Evolutionary conservation across 257 asterid species (phyloP).

Genomic region (Gentiana straminea): DNA sequence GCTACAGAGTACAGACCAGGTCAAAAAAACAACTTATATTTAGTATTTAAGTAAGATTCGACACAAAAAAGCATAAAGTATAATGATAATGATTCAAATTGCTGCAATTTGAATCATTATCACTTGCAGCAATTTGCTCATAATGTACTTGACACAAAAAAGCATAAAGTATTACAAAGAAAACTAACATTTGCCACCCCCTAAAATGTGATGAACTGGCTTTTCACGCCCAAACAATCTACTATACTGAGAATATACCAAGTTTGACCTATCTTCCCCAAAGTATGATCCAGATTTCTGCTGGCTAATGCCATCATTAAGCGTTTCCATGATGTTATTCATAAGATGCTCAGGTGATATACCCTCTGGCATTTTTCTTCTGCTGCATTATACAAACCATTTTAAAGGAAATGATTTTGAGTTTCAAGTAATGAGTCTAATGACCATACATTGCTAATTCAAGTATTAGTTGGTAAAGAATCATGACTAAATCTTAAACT

Average conservation of each 20-base stretch:
- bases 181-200: conserved; percentile 75
- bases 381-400: conserved; percentile 1
- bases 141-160: background rate
- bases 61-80: background rate
- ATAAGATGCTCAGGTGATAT: conserved; percentile 54
- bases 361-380: conserved; percentile 60
- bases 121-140: too few species aligned
- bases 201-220: conserved; percentile 63
- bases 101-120: too few species aligned
- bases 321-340: conserved; percentile 48
- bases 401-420: background rate
- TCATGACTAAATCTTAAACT: too few species aligned
- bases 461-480: too few species aligned
- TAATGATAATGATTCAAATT: too few species aligned
- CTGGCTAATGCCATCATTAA: conserved; percentile 44
- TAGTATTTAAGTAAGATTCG: too few species aligned
- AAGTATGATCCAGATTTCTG: conserved; percentile 42
- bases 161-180: background rate
- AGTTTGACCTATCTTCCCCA: conserved; percentile 35
- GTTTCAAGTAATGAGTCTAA: too few species aligned
- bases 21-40: background rate
- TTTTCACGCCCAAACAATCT: conserved; percentile 75
- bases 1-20: conserved; percentile 38
- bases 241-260: conserved; percentile 34
- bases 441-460: too few species aligned